A percentile compares a stretch with the other conserved stretches of the same genome.
phyloP scores from a whole-genome alignment of 2,329 filamentous ascomycete genomes.

The Phialophora chinensis region DNA sequence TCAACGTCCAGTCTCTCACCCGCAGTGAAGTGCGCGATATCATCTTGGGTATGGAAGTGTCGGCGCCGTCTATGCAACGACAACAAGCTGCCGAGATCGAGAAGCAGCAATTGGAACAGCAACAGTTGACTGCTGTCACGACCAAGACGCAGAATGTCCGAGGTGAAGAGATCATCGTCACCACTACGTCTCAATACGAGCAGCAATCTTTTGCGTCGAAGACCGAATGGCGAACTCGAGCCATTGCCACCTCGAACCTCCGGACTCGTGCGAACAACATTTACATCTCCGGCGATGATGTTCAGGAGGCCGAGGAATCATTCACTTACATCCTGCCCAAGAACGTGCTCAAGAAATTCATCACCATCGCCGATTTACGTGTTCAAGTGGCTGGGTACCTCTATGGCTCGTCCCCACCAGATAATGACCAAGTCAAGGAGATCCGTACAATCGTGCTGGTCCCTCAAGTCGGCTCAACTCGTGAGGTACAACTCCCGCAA shows the following conservation, averaged over 20 bases:
- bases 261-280: conserved; percentile 96
- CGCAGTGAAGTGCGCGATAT: conserved; percentile 98
- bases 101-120: conserved; percentile 96
- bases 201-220: conserved; percentile 98
- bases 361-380: conserved; percentile 92
- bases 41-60: conserved; percentile 99
- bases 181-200: conserved; percentile 96
- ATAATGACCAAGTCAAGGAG: conserved; percentile 97
- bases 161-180: conserved; percentile 97
- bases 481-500: conserved; percentile 88
- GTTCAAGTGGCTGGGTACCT: conserved; percentile 96
- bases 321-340: conserved; percentile 99
- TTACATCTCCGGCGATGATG: conserved; percentile 95
- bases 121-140: conserved; percentile 93
- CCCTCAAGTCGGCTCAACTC: conserved; percentile 91
- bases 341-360: conserved; percentile 97
- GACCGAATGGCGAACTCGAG: conserved; percentile 96
- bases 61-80: conserved; percentile 94
- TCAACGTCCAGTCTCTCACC: conserved; percentile 95
- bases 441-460: conserved; percentile 97
- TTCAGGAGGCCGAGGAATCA: conserved; percentile 78
- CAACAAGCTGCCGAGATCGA: conserved; percentile 99
- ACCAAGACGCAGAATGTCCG: conserved; percentile 98
- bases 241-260: conserved; percentile 94
- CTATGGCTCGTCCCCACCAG: conserved; percentile 88